Base-by-base conservation (phyloP, 768 basidiomycete genomes). In the Dendrothele bispora region DNA sequence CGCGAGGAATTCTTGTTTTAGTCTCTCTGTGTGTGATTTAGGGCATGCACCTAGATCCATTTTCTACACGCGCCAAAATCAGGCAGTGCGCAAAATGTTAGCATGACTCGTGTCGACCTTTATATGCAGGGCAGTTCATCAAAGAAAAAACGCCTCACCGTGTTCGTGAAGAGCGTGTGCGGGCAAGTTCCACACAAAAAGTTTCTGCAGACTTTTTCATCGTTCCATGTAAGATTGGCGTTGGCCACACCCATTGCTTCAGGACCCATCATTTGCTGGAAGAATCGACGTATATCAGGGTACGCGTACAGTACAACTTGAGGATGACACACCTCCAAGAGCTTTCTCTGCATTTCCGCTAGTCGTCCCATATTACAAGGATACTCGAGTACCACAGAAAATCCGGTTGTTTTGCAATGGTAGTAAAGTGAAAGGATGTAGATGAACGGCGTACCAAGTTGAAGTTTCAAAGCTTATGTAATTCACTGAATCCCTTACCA, bases 201-300 rank as follows among this genome's bases (percentile, higher is more conserved):
- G 72, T 98, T 98, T 64, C 89, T 82, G 80, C 97, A 98, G 7
- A 98, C 95, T 78, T 98, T 98, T 59, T 95, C 94, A 69, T 95
- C 91, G 26, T 83, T 86, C 90, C 94, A 95, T 54, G 86, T 83
- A 50, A 97, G 76, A 70, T 98, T 95, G 55, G 88, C 86, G 57
- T 91, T 92, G 37, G 90, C 84, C 36, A 94, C 86, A 59, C 97
- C 97, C 92, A 99, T 95, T 17, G 97, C 94, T 72, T 99, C 95
- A 38, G 95, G 90, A n/a, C 93, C 95, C 95, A 98, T 98, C 93
- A 95, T 97, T 95, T 97, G 95, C 95, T 97, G 55, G 43, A 53
- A 43, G 51, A 50, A 42, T 20, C 35, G 49, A 51, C 65, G 25
- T 40, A 15, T 32, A 21, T 11, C 21, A 46, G 21, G 37, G 10